Conservation (phyloP, 2,329 filamentous ascomycete species). For the Fusarium paranaense region DNA sequence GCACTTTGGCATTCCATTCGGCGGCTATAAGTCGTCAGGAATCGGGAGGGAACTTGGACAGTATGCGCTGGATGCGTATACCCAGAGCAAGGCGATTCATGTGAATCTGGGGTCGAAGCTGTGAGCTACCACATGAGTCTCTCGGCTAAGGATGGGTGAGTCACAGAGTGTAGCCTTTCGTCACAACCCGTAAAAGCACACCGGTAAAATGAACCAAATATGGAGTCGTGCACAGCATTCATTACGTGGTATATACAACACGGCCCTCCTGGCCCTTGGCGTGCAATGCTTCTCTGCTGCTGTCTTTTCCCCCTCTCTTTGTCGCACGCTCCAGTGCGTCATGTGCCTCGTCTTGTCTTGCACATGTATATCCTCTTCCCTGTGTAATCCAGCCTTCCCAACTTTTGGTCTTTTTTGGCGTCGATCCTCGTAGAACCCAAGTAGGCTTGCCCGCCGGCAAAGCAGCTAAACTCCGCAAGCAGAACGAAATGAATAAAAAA, state of each 20-base stretch:
- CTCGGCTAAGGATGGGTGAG: neutral
- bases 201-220: neutral
- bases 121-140: neutral
- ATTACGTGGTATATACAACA: slow-evolving; percentile 35
- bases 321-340: neutral
- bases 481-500: slow-evolving; percentile 21
- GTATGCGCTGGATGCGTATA: slow-evolving; percentile 32
- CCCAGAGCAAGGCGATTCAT: slow-evolving; percentile 30
- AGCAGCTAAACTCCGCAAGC: slow-evolving; percentile 29
- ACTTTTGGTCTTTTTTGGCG: slow-evolving; percentile 26
- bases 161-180: neutral
- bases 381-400: slow-evolving; percentile 18
- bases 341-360: slow-evolving; percentile 20
- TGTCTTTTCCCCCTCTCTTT: slow-evolving; percentile 4
- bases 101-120: slow-evolving; percentile 22
- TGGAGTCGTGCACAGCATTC: slow-evolving; percentile 27
- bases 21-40: slow-evolving; percentile 30
- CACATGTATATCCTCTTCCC: slow-evolving; percentile 7
- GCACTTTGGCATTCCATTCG: slow-evolving; percentile 40
- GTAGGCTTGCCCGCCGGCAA: slow-evolving; percentile 27
- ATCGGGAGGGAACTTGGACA: slow-evolving; percentile 32
- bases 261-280: slow-evolving; percentile 13
- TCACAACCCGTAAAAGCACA: neutral
- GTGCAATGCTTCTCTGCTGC: slow-evolving; percentile 9
- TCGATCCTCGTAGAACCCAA: slow-evolving; percentile 24